A percentile compares a stretch with the other conserved stretches of the same genome.
These are phyloP conservation scores for Petunia hybrid DNA, from an alignment of 305 asterid species.

Conservation along the genomic window DNA sequence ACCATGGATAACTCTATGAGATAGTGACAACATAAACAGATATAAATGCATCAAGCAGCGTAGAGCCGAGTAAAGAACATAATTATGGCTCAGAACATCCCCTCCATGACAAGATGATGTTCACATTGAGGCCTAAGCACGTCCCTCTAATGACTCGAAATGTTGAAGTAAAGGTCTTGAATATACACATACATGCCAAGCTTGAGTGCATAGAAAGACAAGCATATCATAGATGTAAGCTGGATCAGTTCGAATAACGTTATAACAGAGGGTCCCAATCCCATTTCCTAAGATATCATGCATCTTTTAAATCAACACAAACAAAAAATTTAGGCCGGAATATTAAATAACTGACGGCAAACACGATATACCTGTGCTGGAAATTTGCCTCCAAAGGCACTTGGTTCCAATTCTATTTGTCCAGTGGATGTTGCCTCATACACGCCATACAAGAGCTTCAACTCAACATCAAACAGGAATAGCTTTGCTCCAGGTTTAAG, in stretches of 20 bases:
- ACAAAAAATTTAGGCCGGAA: neutral
- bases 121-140: neutral
- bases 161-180: constrained; percentile 4
- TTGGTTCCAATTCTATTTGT: constrained; percentile 67
- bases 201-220: neutral
- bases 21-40: neutral
- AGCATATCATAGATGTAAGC: constrained; percentile 19
- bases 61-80: constrained; percentile 16
- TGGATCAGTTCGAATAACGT: neutral
- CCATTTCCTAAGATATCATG: neutral
- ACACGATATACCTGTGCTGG: constrained; percentile 76
- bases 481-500: constrained; percentile 73
- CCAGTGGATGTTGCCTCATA: constrained; percentile 78
- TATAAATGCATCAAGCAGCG: neutral
- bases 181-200: constrained; percentile 9
- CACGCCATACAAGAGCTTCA: constrained; percentile 73
- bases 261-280: constrained; percentile 14
- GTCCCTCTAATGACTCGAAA: neutral
- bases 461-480: constrained; percentile 69
- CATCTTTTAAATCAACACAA: neutral
- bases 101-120: constrained; percentile 5
- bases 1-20: neutral
- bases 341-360: constrained; percentile 25
- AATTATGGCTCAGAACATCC: constrained; percentile 11
- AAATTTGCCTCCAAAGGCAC: constrained; percentile 74